Evolutionary conservation across 768 basidiomycete genomes (phyloP).

Genomic region (Boletales sp.): DNA sequence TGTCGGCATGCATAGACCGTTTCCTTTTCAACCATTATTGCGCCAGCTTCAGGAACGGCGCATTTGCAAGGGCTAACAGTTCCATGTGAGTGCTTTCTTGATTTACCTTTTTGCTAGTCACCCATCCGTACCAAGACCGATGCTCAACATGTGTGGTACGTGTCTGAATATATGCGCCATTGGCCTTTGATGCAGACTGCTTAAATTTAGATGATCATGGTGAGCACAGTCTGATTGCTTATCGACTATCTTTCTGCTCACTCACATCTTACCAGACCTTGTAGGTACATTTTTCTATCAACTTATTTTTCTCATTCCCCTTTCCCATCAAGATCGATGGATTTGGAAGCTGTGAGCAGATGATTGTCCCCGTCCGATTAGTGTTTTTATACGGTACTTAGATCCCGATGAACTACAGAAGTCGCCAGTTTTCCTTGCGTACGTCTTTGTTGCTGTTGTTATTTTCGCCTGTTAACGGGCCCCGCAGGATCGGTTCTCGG

Average conservation of each 20-base stretch:
- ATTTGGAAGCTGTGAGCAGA: constrained; percentile 71
- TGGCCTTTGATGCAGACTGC: not conserved
- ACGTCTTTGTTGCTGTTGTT: constrained; percentile 7
- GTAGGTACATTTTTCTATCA: constrained; percentile 28
- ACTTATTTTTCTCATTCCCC: not conserved
- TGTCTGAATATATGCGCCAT: not conserved
- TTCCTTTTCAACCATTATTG: constrained; percentile 94
- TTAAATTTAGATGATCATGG: constrained; percentile 70
- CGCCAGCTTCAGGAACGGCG: constrained; percentile 77
- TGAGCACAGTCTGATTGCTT: constrained; percentile 29
- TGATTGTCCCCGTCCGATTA: not conserved
- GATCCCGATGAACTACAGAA: constrained; percentile 80
- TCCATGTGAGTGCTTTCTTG: constrained; percentile 60
- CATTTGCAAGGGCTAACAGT: constrained; percentile 87
- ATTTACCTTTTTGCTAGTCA: not conserved
- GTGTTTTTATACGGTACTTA: constrained; percentile 21
- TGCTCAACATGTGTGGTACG: constrained; percentile 84
- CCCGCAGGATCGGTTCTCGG: constrained; percentile 66
- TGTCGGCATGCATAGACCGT: constrained; percentile 73
- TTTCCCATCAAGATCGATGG: constrained; percentile 61
- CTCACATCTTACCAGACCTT: constrained; percentile 36
- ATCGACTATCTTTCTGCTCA: constrained; percentile 6
- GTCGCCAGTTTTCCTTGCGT: constrained; percentile 72
- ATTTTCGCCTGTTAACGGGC: not conserved
- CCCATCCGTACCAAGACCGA: constrained; percentile 51